Evolutionary conservation across 2,329 filamentous ascomycete species (phyloP), one percentile per base, ranked within the genome.

Genomic region (Talaromyces pinophilus): DNA sequence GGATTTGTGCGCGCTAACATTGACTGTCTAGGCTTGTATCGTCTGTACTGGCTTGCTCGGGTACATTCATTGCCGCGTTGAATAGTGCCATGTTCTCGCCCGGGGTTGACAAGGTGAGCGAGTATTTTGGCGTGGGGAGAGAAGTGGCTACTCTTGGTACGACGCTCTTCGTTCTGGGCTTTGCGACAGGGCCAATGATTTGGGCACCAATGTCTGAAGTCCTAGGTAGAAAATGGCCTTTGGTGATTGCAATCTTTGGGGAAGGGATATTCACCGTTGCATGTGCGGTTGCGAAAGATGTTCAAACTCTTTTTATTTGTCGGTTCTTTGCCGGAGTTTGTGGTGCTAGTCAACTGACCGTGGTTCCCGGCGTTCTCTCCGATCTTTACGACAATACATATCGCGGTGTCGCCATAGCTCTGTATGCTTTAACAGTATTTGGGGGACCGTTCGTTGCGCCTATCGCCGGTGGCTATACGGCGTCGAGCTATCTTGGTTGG

Each of bases 171-270:
- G 76, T 86, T 0, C 77, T 84, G 44, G 82, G 85, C 1, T 87
- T 87, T 68, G 84, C 83, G 0, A 72, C 88, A 1, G 88, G 89
- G 0, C 88, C 88, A 0, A 75, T 89, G 13, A 69, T 90, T 1
- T 89, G 86, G 85, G 87, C 86, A 1, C 87, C 88, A 0, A 74
- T 89, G 35, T 86, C 83, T 63, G 88, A 90, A 71, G 79, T 88
- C 5, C 87, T 83, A 63, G 87, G 86, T 0, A 78, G 86, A 74
- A 87, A 81, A 78, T 66, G 82, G 85, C 63, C 86, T 76, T 72
- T 83, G 72, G 48, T 81, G 5, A 75, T 80, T 4, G 79, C 81
- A 0, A 73, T 83, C 35, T 74, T 81, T 30, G 74, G 78, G 1
- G 78, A 81, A 35, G 80, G 74, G 0, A 68, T 84, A 5, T 84